Evolutionary conservation across 1,284 basidiomycete species (phyloP), one percentile per base, ranked within the genome.

Genomic region (Caloboletus inedulis): DNA sequence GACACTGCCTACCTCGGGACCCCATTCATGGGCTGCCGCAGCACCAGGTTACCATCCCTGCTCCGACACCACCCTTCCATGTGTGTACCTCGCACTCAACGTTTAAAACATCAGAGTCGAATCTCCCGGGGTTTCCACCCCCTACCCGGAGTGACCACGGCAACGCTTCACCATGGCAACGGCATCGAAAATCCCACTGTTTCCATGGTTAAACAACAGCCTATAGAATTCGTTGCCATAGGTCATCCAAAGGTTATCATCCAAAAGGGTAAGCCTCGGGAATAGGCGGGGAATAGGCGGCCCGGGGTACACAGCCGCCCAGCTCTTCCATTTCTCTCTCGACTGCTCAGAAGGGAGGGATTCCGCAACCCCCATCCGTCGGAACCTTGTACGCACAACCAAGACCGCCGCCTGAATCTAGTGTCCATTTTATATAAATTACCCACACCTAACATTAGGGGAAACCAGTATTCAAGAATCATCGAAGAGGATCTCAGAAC

Each of bases 131-230:
- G 14, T 33, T 16, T 34, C 33, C n/a, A 8, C n/a, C 33, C 33
- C 4, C n/a, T n/a, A n/a, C 33, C 9, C n/a, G 34, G 34, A 35
- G 4, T 35, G 34, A 10, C 7, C 8, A 9, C 9, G 4, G n/a
- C 33, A 34, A 6, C 33, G 33, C 34, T n/a, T 35, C n/a, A 10
- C 34, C 10, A 49, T 55, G 52, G 40, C 27, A 21, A 57, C 21
- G 34, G 1, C n/a, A 44, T 16, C 44, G 33, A 57, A 52, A 46
- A 45, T 47, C 52, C 14, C 48, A 46, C 2, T 23, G 56, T 58
- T 49, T 42, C 56, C 57, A 58, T 59, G 57, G 39, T 41, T 39
- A 21, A 18, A 36, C 18, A 36, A 36, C 35, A 36, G 12, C 5
- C n/a, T 19, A 18, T 18, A 36, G 33, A 16, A 6, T 25, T 34